Evolutionary conservation across 495 filamentous ascomycete species (phyloP).

Genomic region (Daldinia vernicosa): DNA sequence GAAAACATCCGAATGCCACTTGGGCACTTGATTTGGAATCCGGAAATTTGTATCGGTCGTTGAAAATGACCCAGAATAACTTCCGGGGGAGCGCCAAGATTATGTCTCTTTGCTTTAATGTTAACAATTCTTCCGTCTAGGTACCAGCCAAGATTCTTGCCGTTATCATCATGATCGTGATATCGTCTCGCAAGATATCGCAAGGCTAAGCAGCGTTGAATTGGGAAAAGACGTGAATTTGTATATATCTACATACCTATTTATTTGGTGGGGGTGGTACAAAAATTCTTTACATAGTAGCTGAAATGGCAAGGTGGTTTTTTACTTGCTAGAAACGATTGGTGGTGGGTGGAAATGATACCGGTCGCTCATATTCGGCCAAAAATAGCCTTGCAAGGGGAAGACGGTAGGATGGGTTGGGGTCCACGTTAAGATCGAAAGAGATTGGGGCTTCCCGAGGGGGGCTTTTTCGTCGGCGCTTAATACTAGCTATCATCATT

Average conservation of each 20-base stretch:
- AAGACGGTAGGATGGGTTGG: neutral
- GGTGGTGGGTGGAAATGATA: neutral
- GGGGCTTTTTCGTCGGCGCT: constrained; percentile 35
- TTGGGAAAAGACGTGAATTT: too few species aligned
- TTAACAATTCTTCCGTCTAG: neutral
- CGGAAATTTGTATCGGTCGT: constrained; percentile 36
- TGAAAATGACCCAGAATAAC: constrained; percentile 18
- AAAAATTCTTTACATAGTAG: neutral
- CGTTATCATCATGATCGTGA: neutral
- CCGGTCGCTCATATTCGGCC: constrained; percentile 1
- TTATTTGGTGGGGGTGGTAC: neutral
- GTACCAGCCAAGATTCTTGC: neutral
- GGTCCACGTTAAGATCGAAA: constrained; percentile 9
- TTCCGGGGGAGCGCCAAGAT: neutral
- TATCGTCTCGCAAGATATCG: neutral
- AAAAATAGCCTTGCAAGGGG: constrained; percentile 23
- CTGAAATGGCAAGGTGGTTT: neutral
- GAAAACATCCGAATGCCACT: neutral
- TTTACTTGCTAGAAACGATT: neutral
- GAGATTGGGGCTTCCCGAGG: constrained; percentile 14
- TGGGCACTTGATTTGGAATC: constrained; percentile 6
- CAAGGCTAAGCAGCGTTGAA: neutral
- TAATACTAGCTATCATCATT: constrained; percentile 25
- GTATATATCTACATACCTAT: neutral
- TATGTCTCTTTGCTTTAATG: neutral